Conservation (phyloP, 495 filamentous ascomycete genomes). For the Massariosphaeria phaeospora region DNA sequence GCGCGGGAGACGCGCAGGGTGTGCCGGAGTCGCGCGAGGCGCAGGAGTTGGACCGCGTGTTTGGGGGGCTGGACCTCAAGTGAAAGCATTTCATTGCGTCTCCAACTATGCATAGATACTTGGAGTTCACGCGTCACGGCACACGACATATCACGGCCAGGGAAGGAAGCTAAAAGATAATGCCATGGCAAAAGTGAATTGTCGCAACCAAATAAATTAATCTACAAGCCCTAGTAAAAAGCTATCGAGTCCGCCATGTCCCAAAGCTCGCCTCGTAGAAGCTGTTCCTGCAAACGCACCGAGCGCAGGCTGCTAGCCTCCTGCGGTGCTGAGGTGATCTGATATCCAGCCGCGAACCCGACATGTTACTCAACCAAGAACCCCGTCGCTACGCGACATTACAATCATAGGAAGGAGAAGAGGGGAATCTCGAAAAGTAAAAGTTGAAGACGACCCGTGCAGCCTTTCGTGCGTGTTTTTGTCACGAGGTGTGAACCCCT, state of each 20-base stretch:
- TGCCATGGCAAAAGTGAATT: conserved; percentile 5
- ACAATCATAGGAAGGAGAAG: conserved; percentile 34
- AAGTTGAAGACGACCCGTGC: conserved; percentile 5
- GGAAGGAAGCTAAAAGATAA: background rate
- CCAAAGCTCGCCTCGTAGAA: conserved; percentile 1
- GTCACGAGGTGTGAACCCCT: conserved; percentile 11
- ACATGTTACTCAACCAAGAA: background rate
- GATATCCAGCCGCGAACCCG: background rate
- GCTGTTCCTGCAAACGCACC: background rate
- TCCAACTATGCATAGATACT: background rate
- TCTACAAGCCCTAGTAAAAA: conserved; percentile 22
- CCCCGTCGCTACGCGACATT: conserved; percentile 30
- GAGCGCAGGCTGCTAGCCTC: background rate
- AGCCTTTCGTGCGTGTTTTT: conserved; percentile 1
- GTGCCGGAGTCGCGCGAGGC: conserved; percentile 49
- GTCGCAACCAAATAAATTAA: conserved; percentile 25
- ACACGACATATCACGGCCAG: no score
- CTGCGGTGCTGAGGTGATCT: background rate
- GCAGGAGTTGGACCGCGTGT: conserved; percentile 81
- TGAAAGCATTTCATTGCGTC: conserved; percentile 1
- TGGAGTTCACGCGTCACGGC: no score
- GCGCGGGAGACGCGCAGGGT: no score
- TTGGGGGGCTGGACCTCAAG: conserved; percentile 59
- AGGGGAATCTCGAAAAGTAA: conserved; percentile 32
- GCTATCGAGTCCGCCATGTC: conserved; percentile 12